phyloP scores from a whole-genome alignment of 768 basidiomycete genomes.

The Tricholoma hemisulphureum region DNA sequence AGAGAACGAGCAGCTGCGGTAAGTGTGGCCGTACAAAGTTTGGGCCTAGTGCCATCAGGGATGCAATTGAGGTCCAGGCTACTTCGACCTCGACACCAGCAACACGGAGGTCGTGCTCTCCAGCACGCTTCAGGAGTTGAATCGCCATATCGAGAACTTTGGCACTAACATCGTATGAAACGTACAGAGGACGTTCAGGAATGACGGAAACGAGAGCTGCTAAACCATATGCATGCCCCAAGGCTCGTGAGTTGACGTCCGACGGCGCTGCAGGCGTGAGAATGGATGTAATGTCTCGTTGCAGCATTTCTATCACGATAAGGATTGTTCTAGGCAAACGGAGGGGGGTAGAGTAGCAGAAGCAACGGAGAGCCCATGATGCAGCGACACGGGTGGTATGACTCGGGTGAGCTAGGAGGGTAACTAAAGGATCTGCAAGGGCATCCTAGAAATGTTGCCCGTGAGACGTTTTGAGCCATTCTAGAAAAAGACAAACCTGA shows the following conservation, averaged over 20 bases:
- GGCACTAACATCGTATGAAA: conserved; percentile 89
- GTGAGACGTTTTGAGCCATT: not conserved
- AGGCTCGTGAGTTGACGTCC: conserved; percentile 67
- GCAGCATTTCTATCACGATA: conserved; percentile 74
- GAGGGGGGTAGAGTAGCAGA: conserved; percentile 87
- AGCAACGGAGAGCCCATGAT: conserved; percentile 84
- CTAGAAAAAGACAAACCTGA: conserved; percentile 47
- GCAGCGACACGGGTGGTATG: conserved; percentile 85
- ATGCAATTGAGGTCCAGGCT: conserved; percentile 90
- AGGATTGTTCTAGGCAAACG: conserved; percentile 79
- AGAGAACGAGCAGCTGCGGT: conserved; percentile 90
- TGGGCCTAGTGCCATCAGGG: conserved; percentile 88
- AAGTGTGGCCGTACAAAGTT: conserved; percentile 93
- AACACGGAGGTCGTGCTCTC: conserved; percentile 83
- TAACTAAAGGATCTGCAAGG: conserved; percentile 79
- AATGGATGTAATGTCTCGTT: conserved; percentile 75
- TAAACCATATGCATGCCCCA: conserved; percentile 90
- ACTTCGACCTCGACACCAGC: conserved; percentile 87
- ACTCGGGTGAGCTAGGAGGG: conserved; percentile 82
- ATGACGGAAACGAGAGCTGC: conserved; percentile 85
- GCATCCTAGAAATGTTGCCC: conserved; percentile 56
- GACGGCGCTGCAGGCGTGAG: conserved; percentile 68
- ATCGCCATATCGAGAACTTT: conserved; percentile 91
- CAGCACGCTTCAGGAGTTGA: conserved; percentile 83
- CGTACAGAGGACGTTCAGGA: conserved; percentile 85